These are phyloP conservation scores for Cercospora brassicicola DNA, from an alignment of 2,329 filamentous ascomycete genomes.

Conservation along the genomic window DNA sequence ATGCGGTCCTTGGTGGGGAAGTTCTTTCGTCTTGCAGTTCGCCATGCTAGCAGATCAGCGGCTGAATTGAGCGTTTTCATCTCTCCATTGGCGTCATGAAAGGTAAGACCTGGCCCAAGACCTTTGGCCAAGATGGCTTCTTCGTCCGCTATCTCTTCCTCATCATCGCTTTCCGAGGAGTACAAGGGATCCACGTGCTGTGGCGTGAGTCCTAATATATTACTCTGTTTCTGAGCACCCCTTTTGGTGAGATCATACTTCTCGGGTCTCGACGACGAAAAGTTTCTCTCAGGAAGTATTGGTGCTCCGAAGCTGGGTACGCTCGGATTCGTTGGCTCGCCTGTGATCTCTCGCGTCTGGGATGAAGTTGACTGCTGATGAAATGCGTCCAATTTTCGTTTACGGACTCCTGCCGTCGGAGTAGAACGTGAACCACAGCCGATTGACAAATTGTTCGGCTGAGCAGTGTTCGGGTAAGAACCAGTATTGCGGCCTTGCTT, in stretches of 20 bases:
- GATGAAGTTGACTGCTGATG: not conserved
- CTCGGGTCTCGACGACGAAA: conserved; percentile 35
- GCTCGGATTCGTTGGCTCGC: conserved; percentile 12
- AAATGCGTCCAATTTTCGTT: conserved; percentile 36
- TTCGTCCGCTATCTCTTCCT: conserved; percentile 71
- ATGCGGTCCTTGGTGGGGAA: conserved; percentile 76
- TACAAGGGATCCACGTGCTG: conserved; percentile 21
- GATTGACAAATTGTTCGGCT: not conserved
- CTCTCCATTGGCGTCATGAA: conserved; percentile 57
- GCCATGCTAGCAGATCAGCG: conserved; percentile 74
- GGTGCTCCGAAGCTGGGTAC: conserved; percentile 18
- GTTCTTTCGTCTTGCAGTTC: conserved; percentile 74
- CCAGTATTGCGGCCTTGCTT: not conserved
- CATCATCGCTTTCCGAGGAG: conserved; percentile 47
- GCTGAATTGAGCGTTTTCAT: conserved; percentile 55
- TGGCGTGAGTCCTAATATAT: conserved; percentile 66
- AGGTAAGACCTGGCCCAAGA: conserved; percentile 39
- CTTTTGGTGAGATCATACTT: not conserved
- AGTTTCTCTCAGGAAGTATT: conserved; percentile 31
- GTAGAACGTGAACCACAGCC: not conserved
- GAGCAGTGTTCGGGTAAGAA: not conserved
- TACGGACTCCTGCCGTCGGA: conserved; percentile 9
- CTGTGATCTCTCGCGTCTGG: not conserved
- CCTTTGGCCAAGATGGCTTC: conserved; percentile 51
- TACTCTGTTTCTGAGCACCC: not conserved